Percentiles rank a stretch among this genome's conserved stretches.
Conservation (phyloP, 225 moss, liverwort and hornwort species). For the Polytrichum commune region DNA sequence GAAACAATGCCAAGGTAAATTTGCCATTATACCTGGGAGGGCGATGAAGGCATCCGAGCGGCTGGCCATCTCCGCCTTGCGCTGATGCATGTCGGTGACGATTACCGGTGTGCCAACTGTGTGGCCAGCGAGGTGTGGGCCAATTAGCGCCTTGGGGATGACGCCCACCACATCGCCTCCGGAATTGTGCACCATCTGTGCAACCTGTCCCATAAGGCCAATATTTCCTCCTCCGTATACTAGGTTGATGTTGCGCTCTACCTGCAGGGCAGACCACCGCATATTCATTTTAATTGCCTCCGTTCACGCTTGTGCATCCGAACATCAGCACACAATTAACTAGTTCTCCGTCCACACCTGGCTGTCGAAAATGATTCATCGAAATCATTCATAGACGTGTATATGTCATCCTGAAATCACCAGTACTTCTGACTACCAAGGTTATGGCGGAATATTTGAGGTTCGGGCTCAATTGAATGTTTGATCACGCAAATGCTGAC, state of each 20-base stretch:
- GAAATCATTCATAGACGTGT: too few relatives aligned
- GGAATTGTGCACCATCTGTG: slow-evolving; percentile 4
- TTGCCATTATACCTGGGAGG: slow-evolving; percentile 21
- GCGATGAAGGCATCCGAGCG: slow-evolving; percentile 11
- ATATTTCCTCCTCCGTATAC: slow-evolving; percentile 20
- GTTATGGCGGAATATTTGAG: neutral
- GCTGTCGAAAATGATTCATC: too few relatives aligned
- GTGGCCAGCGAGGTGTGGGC: neutral
- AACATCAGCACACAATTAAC: too few relatives aligned
- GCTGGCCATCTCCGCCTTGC: slow-evolving; percentile 15
- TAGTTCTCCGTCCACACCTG: too few relatives aligned
- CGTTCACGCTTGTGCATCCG: too few relatives aligned
- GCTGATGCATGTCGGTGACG: slow-evolving; percentile 11
- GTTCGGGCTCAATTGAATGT: neutral
- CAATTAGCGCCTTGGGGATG: neutral
- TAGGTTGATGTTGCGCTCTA: slow-evolving; percentile 5
- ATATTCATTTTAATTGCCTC: too few relatives aligned
- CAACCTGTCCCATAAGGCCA: slow-evolving; percentile 15
- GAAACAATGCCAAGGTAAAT: neutral
- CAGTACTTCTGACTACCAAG: neutral
- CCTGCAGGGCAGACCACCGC: slow-evolving; percentile 4
- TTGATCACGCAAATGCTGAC: neutral
- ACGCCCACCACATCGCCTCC: slow-evolving; percentile 17
- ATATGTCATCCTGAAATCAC: neutral
- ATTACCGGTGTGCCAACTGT: slow-evolving; percentile 2